Evolutionary conservation across 2,329 filamentous ascomycete species (phyloP).

Genomic region (Biscogniauxia mediterranea): DNA sequence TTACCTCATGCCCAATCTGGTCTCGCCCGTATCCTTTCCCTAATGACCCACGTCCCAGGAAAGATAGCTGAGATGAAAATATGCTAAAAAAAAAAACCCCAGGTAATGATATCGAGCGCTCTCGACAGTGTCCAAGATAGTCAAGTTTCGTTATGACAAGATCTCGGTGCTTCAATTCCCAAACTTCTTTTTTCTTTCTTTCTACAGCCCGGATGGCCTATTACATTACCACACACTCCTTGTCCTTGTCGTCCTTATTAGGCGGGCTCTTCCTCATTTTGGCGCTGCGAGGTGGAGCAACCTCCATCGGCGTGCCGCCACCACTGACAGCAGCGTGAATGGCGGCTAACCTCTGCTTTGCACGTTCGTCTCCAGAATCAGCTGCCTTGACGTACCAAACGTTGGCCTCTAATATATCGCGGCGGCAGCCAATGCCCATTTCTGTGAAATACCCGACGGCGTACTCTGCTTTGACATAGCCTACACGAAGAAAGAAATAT

Average conservation of each 20-base stretch:
- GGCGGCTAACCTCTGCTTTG: conserved; percentile 79
- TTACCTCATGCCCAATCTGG: neutral
- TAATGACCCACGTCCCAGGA: conserved; percentile 3
- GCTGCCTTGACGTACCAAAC: conserved; percentile 98
- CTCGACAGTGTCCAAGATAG: conserved; percentile 19
- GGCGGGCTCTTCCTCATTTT: conserved; percentile 49
- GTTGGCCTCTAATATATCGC: conserved; percentile 94
- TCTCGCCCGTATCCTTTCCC: neutral
- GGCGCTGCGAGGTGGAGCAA: conserved; percentile 48
- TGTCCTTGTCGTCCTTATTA: conserved; percentile 50
- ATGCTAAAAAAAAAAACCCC: conserved; percentile 22
- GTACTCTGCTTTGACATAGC: conserved; percentile 77
- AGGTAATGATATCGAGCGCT: conserved; percentile 8
- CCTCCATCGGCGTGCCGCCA: conserved; percentile 55
- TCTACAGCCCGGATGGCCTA: conserved; percentile 5
- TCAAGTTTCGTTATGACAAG: conserved; percentile 1
- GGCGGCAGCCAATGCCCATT: conserved; percentile 93
- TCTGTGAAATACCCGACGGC: conserved; percentile 96
- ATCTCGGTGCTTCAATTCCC: neutral
- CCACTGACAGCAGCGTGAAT: conserved; percentile 77
- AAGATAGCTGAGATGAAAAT: conserved; percentile 8
- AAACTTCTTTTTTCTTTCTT: conserved; percentile 1
- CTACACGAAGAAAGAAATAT: conserved; percentile 37
- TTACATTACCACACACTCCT: conserved; percentile 60
- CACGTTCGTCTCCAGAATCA: conserved; percentile 85